Evolutionary conservation across 2,329 filamentous ascomycete genomes (phyloP), one percentile per base, ranked within the genome.

Genomic region (Exophiala sp.): DNA sequence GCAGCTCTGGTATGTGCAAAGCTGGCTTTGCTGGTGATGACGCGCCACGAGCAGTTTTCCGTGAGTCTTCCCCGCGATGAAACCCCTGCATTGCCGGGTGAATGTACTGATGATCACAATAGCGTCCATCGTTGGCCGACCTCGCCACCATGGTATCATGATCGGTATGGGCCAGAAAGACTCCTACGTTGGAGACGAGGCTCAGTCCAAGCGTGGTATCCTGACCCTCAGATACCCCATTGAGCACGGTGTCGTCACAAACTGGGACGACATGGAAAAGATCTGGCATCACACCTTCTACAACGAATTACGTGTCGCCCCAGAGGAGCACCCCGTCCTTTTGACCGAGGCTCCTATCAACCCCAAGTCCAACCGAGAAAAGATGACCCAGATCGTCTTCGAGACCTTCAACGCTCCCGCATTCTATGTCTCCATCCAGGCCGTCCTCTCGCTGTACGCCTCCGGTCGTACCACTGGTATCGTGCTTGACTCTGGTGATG

Each of bases 251-350:
- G 93, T 98, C 68, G 93, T 98, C 72, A 98, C 93, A 79, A 97
- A 97, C 88, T 98, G 93, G 93, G 93, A 98, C 75, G 93, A 97
- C 76, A 97, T 97, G 93, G 93, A 97, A 82, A 97, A 97, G 86
- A 97, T 98, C 68, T 98, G 93, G 93, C 93, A 98, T 77, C 93
- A 98, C 88, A 97, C 93, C 72, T 98, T 98, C 83, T 98, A 97
- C 88, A 98, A 98, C 80, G 93, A 98, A 82, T 83, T 98, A 71
- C 91, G 93, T 91, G 93, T 98, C 62, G 93, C 93, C 67, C 93
- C 93, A 67, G 93, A 98, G 83, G 93, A 98, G 86, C 93, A 98
- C 84, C 93, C 93, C 67, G 90, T 97, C 72, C 84, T 98, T 71
- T 83, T 98, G 74, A 98, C 93, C 66, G 93, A 98, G 81, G 93